These are phyloP conservation scores for Corymbia maculata DNA, from an alignment of 345 rosid species.

Conservation along the genomic window DNA sequence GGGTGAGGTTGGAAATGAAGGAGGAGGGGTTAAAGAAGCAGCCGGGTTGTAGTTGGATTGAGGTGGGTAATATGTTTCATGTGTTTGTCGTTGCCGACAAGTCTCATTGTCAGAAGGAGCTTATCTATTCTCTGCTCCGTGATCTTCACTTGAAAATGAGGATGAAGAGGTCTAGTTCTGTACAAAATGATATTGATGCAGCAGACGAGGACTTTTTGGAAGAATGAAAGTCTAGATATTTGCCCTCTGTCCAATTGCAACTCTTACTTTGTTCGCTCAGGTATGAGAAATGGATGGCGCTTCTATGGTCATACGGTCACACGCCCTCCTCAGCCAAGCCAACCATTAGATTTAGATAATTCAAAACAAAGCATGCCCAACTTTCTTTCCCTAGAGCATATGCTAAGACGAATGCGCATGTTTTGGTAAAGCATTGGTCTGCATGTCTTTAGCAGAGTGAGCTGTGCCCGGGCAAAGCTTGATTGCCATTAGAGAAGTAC, in stretches of 20 bases:
- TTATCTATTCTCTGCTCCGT: conserved; percentile 17
- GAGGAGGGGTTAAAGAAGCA: conserved; percentile 57
- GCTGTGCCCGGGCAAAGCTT: not conserved
- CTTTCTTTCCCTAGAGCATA: not conserved
- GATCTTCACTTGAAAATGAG: conserved; percentile 36
- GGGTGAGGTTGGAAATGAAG: conserved; percentile 49
- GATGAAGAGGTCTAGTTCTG: conserved; percentile 17
- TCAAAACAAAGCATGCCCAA: not conserved
- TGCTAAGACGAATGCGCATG: not conserved
- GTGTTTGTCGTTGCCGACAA: conserved; percentile 47
- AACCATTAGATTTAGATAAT: not conserved
- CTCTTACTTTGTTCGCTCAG: not conserved
- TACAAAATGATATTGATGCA: not conserved
- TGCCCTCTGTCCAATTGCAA: not conserved
- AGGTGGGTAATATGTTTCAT: conserved; percentile 27
- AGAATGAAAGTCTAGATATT: not conserved
- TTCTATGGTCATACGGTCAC: not conserved
- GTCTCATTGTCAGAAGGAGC: conserved; percentile 30
- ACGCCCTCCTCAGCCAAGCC: not conserved
- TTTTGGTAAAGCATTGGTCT: not conserved
- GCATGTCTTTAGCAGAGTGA: not conserved
- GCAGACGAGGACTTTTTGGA: not conserved
- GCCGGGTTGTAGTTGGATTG: conserved; percentile 78
- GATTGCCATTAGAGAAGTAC: not conserved
- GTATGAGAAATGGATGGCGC: not conserved